These are phyloP conservation scores for Suhomyces bokatorum DNA, from an alignment of 1,139 yeast genomes.

Conservation along the genomic window DNA sequence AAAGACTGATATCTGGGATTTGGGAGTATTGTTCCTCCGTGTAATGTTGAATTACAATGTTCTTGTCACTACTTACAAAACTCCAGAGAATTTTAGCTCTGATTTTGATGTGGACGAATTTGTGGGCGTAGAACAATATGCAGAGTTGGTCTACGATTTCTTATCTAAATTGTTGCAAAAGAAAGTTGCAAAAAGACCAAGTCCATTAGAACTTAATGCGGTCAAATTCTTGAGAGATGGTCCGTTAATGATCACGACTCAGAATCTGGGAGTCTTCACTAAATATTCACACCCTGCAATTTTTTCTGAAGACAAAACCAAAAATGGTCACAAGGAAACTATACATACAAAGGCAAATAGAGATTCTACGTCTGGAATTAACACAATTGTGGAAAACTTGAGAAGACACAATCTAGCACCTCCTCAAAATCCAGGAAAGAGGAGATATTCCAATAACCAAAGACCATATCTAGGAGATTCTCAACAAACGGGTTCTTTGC, in stretches of 20 bases:
- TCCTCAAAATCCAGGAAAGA: slow-evolving; percentile 5
- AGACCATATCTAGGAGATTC: slow-evolving; percentile 8
- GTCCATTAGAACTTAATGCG: slow-evolving; percentile 82
- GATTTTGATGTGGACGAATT: slow-evolving; percentile 37
- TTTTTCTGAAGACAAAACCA: not conserved
- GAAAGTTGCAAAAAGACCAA: slow-evolving; percentile 71
- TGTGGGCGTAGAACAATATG: slow-evolving; percentile 34
- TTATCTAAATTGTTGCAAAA: slow-evolving; percentile 62
- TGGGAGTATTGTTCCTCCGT: slow-evolving; percentile 77
- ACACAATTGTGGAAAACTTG: slow-evolving; percentile 4
- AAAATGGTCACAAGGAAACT: not conserved
- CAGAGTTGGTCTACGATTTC: slow-evolving; percentile 58
- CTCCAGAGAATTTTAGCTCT: slow-evolving; percentile 63
- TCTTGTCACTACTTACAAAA: slow-evolving; percentile 48
- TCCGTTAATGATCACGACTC: slow-evolving; percentile 29
- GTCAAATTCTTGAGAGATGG: slow-evolving; percentile 78
- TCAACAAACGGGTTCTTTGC: slow-evolving; percentile 8
- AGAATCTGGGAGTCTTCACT: slow-evolving; percentile 4
- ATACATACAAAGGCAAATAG: not conserved
- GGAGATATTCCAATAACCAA: slow-evolving; percentile 22
- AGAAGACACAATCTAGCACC: slow-evolving; percentile 5
- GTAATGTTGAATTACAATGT: slow-evolving; percentile 59
- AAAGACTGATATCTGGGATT: slow-evolving; percentile 90
- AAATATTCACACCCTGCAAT: slow-evolving; percentile 2
- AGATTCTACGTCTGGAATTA: not conserved